A percentile compares a stretch with the other conserved stretches of the same genome.
phyloP scores from a whole-genome alignment of 805 yeast species.

The Candida xyloterini region DNA sequence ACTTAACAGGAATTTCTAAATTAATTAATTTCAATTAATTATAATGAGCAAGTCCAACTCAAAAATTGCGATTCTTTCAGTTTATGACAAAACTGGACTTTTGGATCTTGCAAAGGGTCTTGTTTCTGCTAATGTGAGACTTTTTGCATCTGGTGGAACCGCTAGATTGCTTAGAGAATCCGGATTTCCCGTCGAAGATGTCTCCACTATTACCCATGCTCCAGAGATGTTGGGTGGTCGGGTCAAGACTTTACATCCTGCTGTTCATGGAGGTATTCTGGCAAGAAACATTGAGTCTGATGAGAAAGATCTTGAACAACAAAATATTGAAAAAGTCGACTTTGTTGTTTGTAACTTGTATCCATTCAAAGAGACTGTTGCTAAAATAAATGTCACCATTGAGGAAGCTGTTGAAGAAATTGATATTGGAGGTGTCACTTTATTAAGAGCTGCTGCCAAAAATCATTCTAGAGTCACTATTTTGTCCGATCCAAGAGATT shows the following conservation, averaged over 20 bases:
- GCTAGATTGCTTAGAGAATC: slow-evolving; percentile 93
- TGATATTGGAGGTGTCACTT: slow-evolving; percentile 97
- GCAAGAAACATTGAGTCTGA: slow-evolving; percentile 92
- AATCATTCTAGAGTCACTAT: slow-evolving; percentile 96
- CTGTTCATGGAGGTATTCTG: slow-evolving; percentile 96
- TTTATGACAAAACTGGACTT: slow-evolving; percentile 95
- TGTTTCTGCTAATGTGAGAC: slow-evolving; percentile 80
- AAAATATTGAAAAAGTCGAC: slow-evolving; percentile 94
- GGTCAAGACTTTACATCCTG: slow-evolving; percentile 97
- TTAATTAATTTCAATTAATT: slow-evolving; percentile 7
- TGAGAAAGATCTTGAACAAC: slow-evolving; percentile 81
- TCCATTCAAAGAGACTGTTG: slow-evolving; percentile 96
- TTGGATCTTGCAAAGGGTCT: slow-evolving; percentile 95
- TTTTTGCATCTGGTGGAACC: slow-evolving; percentile 97
- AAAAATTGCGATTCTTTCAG: slow-evolving; percentile 93
- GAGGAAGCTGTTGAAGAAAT: slow-evolving; percentile 98
- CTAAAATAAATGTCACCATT: slow-evolving; percentile 91
- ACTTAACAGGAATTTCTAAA: slow-evolving; percentile 4
- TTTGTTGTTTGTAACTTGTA: slow-evolving; percentile 96
- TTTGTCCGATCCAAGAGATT: slow-evolving; percentile 91
- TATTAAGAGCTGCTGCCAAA: slow-evolving; percentile 97
- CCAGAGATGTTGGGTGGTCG: slow-evolving; percentile 99
- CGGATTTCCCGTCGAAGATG: slow-evolving; percentile 97
- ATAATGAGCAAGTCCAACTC: slow-evolving; percentile 32
- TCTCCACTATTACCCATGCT: slow-evolving; percentile 91